phyloP scores from a whole-genome alignment of 768 basidiomycete genomes.

The Paxillus involutus region DNA sequence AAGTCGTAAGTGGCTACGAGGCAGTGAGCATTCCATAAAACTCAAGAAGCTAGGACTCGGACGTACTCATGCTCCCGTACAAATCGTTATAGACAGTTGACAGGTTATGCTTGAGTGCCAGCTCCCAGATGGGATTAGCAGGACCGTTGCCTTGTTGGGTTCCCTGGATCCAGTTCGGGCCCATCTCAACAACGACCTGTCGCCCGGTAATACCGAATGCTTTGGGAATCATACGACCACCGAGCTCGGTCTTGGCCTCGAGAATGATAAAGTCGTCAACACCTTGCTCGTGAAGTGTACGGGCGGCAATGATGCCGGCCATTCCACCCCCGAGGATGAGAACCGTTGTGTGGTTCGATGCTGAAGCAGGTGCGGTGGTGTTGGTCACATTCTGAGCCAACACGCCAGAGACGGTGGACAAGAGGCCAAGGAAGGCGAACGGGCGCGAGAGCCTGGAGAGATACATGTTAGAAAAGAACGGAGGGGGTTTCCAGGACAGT shows the following conservation, averaged over 20 bases:
- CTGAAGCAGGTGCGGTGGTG: neutral
- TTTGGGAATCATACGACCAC: conserved; percentile 56
- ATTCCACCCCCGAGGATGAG: conserved; percentile 69
- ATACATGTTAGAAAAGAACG: conserved; percentile 10
- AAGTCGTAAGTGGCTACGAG: conserved; percentile 54
- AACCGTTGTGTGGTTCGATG: conserved; percentile 33
- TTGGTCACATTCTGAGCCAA: conserved; percentile 13
- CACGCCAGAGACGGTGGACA: neutral
- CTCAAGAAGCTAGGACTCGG: neutral
- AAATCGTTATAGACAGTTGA: conserved; percentile 45
- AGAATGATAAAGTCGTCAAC: conserved; percentile 60
- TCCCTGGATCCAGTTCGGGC: conserved; percentile 64
- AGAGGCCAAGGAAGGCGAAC: conserved; percentile 4
- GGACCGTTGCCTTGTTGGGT: conserved; percentile 47
- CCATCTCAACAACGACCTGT: conserved; percentile 50
- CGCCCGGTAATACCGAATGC: conserved; percentile 40
- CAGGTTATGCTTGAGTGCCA: conserved; percentile 57
- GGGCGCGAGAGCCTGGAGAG: neutral
- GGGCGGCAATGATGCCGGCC: conserved; percentile 64
- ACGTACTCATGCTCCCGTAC: conserved; percentile 45
- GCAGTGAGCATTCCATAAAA: neutral
- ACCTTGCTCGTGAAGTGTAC: conserved; percentile 52
- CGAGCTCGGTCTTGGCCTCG: conserved; percentile 58
- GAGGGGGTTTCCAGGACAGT: neutral
- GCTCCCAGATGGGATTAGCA: conserved; percentile 58